phyloP scores from a whole-genome alignment of 768 basidiomycete species.

The Tulasnella sp. region DNA sequence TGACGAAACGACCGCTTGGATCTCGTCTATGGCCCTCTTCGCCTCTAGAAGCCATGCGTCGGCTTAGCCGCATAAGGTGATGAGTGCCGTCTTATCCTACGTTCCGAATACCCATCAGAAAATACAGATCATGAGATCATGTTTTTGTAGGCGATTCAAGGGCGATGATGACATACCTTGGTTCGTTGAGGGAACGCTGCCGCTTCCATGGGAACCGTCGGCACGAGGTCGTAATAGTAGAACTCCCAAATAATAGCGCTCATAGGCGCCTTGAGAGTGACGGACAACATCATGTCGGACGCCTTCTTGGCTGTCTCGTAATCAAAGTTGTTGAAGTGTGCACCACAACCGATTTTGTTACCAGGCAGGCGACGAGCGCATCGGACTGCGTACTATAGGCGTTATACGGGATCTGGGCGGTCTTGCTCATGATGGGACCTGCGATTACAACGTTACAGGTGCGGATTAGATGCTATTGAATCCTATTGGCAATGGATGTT shows the following conservation, averaged over 20 bases:
- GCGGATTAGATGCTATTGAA: no score
- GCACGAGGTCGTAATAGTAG: not conserved
- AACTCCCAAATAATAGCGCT: conserved; percentile 1
- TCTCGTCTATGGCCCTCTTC: not conserved
- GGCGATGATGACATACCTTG: no score
- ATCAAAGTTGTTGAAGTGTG: conserved; percentile 1
- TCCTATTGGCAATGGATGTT: no score
- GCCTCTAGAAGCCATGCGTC: not conserved
- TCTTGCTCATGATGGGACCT: not conserved
- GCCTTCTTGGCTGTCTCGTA: not conserved
- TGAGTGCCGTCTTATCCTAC: not conserved
- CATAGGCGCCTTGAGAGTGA: not conserved
- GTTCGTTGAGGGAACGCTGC: not conserved
- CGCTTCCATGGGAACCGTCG: not conserved
- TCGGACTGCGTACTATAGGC: not conserved
- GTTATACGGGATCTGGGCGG: not conserved
- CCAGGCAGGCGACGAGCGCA: not conserved
- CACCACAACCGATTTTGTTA: not conserved
- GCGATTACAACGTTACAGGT: no score
- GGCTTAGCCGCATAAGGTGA: not conserved
- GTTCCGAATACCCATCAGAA: not conserved
- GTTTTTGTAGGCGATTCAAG: no score
- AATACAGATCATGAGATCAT: no score
- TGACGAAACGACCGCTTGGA: not conserved
- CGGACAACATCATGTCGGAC: not conserved